Evolutionary conservation across 2,329 filamentous ascomycete genomes (phyloP).

Genomic region (Exophiala sideris): DNA sequence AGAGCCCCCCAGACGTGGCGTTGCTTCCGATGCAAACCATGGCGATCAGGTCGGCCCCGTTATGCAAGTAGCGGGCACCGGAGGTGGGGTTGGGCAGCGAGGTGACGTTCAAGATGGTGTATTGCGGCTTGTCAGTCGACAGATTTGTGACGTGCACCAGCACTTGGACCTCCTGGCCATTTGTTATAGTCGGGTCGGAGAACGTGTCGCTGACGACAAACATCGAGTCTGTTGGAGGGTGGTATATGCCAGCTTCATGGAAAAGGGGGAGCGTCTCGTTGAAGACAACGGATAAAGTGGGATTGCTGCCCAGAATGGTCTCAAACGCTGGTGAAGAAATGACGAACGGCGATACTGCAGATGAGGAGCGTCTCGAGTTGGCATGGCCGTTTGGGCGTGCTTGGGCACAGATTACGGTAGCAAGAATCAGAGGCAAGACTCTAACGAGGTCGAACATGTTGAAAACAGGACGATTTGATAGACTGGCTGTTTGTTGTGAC

Average conservation of each 20-base stretch:
- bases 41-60: background rate
- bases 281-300: slow-evolving; percentile 1
- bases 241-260: slow-evolving; percentile 8
- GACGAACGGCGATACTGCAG: background rate
- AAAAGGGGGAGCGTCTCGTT: slow-evolving; percentile 4
- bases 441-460: no score
- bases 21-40: background rate
- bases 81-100: background rate
- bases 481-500: no score
- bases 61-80: background rate
- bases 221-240: slow-evolving; percentile 3
- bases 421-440: no score
- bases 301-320: slow-evolving; percentile 1
- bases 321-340: slow-evolving; percentile 1
- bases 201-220: slow-evolving; percentile 5
- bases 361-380: background rate
- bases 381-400: no score
- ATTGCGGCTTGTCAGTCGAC: background rate
- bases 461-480: no score
- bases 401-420: no score
- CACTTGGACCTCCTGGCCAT: background rate
- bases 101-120: background rate
- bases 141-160: slow-evolving; percentile 4
- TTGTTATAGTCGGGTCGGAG: background rate
- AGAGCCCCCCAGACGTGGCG: slow-evolving; percentile 4